Conservation (phyloP, 2,329 filamentous ascomycete genomes). For the Parastagonospora nodorum region DNA sequence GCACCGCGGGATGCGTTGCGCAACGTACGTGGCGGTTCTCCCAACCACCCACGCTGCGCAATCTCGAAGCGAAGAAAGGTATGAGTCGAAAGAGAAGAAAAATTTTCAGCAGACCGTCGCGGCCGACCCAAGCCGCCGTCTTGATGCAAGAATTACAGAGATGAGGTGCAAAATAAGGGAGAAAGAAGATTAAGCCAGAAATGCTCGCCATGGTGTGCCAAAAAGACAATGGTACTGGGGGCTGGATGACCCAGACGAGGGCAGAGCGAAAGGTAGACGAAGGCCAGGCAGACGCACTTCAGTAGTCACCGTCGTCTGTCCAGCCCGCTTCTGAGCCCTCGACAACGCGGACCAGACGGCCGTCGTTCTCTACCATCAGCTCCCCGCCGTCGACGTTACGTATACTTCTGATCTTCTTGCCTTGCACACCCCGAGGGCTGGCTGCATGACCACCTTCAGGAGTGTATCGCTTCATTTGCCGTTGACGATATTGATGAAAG, state of each 20-base stretch:
- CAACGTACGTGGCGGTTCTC: slow-evolving; percentile 37
- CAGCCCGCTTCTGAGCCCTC: slow-evolving; percentile 59
- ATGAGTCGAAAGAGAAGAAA: slow-evolving; percentile 2
- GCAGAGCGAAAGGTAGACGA: background rate
- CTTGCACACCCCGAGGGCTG: slow-evolving; percentile 38
- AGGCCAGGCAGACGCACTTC: slow-evolving; percentile 8
- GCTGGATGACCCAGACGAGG: too few relatives aligned
- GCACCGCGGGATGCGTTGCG: slow-evolving; percentile 1
- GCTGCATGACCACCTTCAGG: slow-evolving; percentile 44
- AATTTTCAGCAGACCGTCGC: background rate
- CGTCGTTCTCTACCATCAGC: slow-evolving; percentile 48
- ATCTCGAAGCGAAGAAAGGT: slow-evolving; percentile 7
- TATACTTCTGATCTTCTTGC: slow-evolving; percentile 50
- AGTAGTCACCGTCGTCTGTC: slow-evolving; percentile 56
- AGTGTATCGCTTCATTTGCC: slow-evolving; percentile 67
- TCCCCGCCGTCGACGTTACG: slow-evolving; percentile 52
- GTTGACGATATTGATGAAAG: slow-evolving; percentile 76
- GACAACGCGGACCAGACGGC: slow-evolving; percentile 51
- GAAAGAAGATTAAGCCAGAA: background rate
- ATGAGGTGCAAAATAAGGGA: background rate
- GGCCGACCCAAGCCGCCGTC: slow-evolving; percentile 1
- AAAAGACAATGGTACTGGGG: slow-evolving; percentile 6
- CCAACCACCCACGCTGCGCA: slow-evolving; percentile 19
- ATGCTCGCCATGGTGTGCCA: slow-evolving; percentile 6
- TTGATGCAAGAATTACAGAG: slow-evolving; percentile 3